Base-by-base conservation (phyloP, 2,329 filamentous ascomycete species). In the Colletotrichum scovillei region DNA sequence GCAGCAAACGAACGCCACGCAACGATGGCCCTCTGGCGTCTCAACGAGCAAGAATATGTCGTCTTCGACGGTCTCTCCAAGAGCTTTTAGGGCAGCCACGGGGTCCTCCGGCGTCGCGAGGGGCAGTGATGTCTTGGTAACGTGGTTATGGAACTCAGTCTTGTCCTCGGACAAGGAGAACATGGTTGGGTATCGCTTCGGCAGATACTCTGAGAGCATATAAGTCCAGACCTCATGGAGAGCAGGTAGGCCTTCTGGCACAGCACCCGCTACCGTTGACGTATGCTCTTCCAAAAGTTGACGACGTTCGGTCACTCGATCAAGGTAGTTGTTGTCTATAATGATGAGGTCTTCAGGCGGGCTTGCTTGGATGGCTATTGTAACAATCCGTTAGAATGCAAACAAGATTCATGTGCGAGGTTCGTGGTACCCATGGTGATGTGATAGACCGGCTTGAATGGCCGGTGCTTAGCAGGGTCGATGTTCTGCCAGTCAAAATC, bases 31-130 rank as follows among this genome's bases (percentile, higher is more conserved):
- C 2, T 80, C 76, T 0, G 80, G 78, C 7, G 84, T 85, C 60
- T 84, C 82, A 24, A 81, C 80, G 6, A 89, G 79, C 2, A 90
- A 78, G 64, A 90, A 88, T 24, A 90, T 75, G 74, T 90, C 88
- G 66, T 90, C 88, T 70, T 90, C 88, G 2, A 90, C 82, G 0
- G 85, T 88, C 76, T 87, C 84, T n/a, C 83, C 86, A 1, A 89
- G 78, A 7, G 81, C 78, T 19, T 81, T 77, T 19, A 89, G 80
- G 5, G 84, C 82, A 0, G 78, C 78, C 1, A 79, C 67, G 0
- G 80, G 73, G 30, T 84, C 81, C 1, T 72, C 42, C 0, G 81
- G 79, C 0, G 81, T 77, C 0, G 76, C 19, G 1, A 80, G 76
- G 0, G 85, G 79, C 12, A 80, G 81, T 0, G 75, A 62, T 7